phyloP scores from a whole-genome alignment of 148 eudicot genomes.

The Mesembryanthemum crystallinum region DNA sequence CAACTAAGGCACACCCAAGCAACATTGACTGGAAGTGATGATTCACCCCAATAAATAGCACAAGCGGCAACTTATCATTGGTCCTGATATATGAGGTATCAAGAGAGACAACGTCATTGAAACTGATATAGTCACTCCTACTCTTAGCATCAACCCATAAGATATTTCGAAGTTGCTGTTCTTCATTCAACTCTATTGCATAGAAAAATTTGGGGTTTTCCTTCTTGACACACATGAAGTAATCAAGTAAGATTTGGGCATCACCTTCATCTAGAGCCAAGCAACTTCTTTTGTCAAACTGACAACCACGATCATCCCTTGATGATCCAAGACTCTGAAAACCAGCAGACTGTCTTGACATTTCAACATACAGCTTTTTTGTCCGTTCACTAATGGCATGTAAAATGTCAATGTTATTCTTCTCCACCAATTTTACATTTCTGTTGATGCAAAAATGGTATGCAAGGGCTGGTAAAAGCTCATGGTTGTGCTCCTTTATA shows the following conservation, averaged over 20 bases:
- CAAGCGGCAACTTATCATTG: constrained; percentile 45
- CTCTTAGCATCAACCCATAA: constrained; percentile 61
- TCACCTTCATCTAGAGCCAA: constrained; percentile 55
- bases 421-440: constrained; percentile 40
- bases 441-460: constrained; percentile 45
- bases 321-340: constrained; percentile 28
- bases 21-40: constrained; percentile 48
- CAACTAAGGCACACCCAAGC: constrained; percentile 55
- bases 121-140: constrained; percentile 47
- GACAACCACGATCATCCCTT: constrained; percentile 25
- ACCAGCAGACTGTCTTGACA: constrained; percentile 44
- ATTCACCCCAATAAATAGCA: constrained; percentile 48
- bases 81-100: constrained; percentile 44
- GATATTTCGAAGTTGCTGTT: constrained; percentile 44
- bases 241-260: constrained; percentile 45
- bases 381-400: constrained; percentile 49
- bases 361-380: constrained; percentile 46
- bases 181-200: constrained; percentile 46
- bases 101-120: constrained; percentile 45
- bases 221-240: constrained; percentile 46
- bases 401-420: constrained; percentile 40
- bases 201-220: constrained; percentile 46
- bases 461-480: constrained; percentile 55
- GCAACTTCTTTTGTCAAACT: constrained; percentile 35
- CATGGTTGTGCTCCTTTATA: constrained; percentile 66